Percentiles rank a stretch among this genome's conserved stretches.
Conservation (phyloP, 495 filamentous ascomycete genomes). For the Neurospora hispaniola region DNA sequence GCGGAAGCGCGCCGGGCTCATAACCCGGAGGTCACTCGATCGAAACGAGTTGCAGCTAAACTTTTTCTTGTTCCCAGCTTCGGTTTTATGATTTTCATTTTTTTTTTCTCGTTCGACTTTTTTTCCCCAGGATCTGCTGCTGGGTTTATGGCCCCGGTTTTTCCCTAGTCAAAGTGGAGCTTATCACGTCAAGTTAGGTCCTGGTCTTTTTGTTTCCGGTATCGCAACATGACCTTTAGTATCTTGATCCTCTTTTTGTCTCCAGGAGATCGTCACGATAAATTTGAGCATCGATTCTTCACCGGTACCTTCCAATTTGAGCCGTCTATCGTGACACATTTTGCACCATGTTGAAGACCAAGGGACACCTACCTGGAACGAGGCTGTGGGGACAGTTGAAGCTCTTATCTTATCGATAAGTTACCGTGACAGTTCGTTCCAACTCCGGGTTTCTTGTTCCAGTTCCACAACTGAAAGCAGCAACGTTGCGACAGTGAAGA, state of each 20-base stretch:
- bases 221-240: neutral
- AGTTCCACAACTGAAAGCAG: neutral
- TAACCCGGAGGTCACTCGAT: conserved; percentile 9
- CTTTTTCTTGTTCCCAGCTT: neutral
- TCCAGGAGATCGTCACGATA: too few relatives aligned
- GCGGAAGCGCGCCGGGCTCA: conserved; percentile 9
- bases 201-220: neutral
- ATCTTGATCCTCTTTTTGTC: neutral
- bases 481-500: neutral
- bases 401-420: neutral
- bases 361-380: neutral
- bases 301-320: too few relatives aligned
- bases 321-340: too few relatives aligned
- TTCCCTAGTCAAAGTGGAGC: neutral
- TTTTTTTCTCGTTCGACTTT: neutral
- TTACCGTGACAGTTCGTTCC: neutral
- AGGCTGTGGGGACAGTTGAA: neutral
- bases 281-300: too few relatives aligned
- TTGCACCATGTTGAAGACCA: too few relatives aligned
- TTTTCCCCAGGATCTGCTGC: neutral
- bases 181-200: neutral
- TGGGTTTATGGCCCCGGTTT: neutral
- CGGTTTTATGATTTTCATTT: neutral
- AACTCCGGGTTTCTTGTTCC: neutral
- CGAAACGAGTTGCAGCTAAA: conserved; percentile 7